A percentile compares a stretch with the other conserved stretches of the same genome.
Evolutionary conservation across 768 basidiomycete genomes (phyloP).

Genomic region (Psilocybe azurescens): DNA sequence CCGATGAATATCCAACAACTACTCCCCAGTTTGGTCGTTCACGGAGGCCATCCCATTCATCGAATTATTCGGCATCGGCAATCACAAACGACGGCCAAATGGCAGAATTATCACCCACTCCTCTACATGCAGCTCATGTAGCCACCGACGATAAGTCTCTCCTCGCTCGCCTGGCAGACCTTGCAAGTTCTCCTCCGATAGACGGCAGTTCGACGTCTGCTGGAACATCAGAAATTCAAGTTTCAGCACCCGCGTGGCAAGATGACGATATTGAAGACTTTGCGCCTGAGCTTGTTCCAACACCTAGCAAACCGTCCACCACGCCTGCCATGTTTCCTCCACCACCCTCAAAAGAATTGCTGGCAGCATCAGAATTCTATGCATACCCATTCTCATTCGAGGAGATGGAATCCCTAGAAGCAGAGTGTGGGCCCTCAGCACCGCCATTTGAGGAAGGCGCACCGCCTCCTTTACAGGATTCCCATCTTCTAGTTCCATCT

Average conservation of each 20-base stretch:
- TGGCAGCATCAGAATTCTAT: conserved; percentile 44
- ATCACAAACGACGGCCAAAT: conserved; percentile 13
- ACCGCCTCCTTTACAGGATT: conserved; percentile 37
- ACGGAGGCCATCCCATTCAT: conserved; percentile 28
- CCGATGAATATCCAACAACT: conserved; percentile 15
- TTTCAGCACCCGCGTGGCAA: conserved; percentile 59
- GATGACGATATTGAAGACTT: conserved; percentile 53
- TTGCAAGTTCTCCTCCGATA: conserved; percentile 59
- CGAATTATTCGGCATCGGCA: conserved; percentile 18
- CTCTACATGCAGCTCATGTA: conserved; percentile 54
- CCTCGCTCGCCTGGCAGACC: conserved; percentile 55
- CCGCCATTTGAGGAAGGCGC: conserved; percentile 51
- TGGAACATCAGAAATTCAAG: conserved; percentile 23
- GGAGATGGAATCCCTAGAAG: conserved; percentile 36
- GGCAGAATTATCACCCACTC: conserved; percentile 23
- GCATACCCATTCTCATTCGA: conserved; percentile 48
- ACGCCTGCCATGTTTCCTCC: conserved; percentile 43
- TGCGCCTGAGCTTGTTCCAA: conserved; percentile 16
- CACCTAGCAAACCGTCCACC: conserved; percentile 6
- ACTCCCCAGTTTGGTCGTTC: conserved; percentile 20
- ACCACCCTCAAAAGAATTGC: conserved; percentile 48
- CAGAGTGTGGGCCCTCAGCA: conserved; percentile 45
- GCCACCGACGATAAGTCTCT: conserved; percentile 68
- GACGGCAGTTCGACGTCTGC: conserved; percentile 24
- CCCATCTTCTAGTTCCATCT: conserved; percentile 45